Conservation (phyloP, 148 eudicot genomes). For the Cornus kousa region DNA sequence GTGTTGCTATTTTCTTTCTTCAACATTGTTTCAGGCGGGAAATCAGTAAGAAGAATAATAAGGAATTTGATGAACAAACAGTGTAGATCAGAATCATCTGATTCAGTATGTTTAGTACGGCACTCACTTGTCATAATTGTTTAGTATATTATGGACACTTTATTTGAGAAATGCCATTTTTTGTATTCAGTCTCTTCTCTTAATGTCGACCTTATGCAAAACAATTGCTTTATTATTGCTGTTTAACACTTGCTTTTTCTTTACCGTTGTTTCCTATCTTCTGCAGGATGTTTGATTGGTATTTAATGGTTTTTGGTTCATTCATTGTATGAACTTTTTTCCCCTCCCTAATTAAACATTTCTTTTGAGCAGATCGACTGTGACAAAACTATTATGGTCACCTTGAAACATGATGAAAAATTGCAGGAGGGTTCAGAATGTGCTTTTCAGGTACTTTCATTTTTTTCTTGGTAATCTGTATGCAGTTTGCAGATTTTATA, state of each 20-base stretch:
- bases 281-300: neutral
- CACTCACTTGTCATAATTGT: neutral
- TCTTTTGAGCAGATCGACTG: conserved; percentile 76
- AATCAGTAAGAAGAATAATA: no score
- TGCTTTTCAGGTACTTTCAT: conserved; percentile 71
- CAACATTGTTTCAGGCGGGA: neutral
- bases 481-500: neutral
- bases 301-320: neutral
- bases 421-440: conserved; percentile 89
- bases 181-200: no score
- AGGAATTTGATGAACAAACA: no score
- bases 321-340: neutral
- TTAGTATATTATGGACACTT: neutral
- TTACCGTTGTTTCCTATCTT: neutral
- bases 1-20: neutral
- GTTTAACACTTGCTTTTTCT: neutral
- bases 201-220: neutral
- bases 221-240: neutral
- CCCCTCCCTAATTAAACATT: conserved; percentile 15
- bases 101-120: neutral
- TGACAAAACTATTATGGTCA: conserved; percentile 95
- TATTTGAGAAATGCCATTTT: neutral
- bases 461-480: neutral
- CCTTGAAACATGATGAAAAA: conserved; percentile 93
- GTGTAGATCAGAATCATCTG: neutral